Evolutionary conservation across 495 filamentous ascomycete genomes (phyloP), one percentile per base, ranked within the genome.

Genomic region (Alectoria sarmentosa): DNA sequence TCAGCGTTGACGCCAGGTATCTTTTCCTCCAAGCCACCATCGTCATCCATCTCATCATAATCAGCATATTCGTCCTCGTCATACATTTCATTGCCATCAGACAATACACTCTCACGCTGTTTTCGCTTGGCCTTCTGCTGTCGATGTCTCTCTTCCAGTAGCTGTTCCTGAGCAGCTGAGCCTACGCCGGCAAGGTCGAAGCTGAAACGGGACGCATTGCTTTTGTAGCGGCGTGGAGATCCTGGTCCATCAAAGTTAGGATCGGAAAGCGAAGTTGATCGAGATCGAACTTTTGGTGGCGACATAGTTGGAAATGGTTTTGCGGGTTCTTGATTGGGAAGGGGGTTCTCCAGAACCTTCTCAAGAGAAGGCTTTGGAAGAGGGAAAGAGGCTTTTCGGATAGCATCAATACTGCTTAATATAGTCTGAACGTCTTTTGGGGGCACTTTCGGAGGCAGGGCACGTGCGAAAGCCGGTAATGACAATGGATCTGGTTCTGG

Each of bases 151-250:
- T 96, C 91, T 76, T 97, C 92, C 21, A 97, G 74, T 3, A 92
- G 70, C 70, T 86, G 87, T 73, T 97, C 92, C 72, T 96, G 86
- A 15, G 82, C 82, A 8, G 88, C 86, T 19, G 90, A 86, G 39
- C 89, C 91, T n/a, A 88, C 84, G 15, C 84, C 83, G 28, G 75
- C 79, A 82, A 96, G 90, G 70, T 96, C 91, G 69, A 97, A 97
- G 71, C 91, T 95, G 69, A 97, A 96, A 14, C 92, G 80, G 4
- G 90, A 95, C 0, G 91, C 89, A 61, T 88, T 93, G 73, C 90
- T 93, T 68, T 88, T 92, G 73, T 92, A 86, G 73, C 92, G 90
- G 67, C 80, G 88, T 0, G 90, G 89, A 44, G 82, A 58, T 9
- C 72, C 79, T 38, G 76, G 73, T 41, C 71, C 70, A n/a, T 74